These are phyloP conservation scores for Ajuga chamaepitys DNA, from an alignment of 257 asterid species.

Conservation along the genomic window DNA sequence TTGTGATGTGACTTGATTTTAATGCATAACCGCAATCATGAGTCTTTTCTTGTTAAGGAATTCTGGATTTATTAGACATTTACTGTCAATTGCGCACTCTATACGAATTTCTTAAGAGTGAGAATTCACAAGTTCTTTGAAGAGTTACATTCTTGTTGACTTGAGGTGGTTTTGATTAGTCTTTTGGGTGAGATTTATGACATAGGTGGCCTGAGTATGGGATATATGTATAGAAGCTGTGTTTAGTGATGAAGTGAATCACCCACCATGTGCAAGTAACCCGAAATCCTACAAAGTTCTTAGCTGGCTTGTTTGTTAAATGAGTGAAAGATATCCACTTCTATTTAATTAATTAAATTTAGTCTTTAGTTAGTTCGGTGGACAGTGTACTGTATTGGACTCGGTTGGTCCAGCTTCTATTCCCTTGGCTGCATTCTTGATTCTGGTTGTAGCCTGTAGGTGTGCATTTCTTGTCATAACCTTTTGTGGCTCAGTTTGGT, in stretches of 20 bases:
- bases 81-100: neutral
- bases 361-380: neutral
- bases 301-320: neutral
- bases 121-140: neutral
- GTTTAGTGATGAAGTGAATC: neutral
- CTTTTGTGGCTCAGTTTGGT: constrained; percentile 4
- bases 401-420: neutral
- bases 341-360: neutral
- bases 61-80: neutral
- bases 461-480: neutral
- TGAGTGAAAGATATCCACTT: neutral
- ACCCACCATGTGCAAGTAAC: neutral
- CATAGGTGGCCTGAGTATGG: neutral
- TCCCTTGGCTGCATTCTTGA: neutral
- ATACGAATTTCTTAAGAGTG: neutral
- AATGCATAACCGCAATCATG: neutral
- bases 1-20: neutral
- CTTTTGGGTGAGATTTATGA: neutral
- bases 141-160: neutral
- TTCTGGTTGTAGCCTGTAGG: neutral
- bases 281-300: neutral
- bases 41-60: neutral
- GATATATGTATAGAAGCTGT: neutral
- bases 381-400: neutral
- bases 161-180: neutral